phyloP scores from a whole-genome alignment of 352 stramenopile genomes.

The Aphanomyces cochlioides region DNA sequence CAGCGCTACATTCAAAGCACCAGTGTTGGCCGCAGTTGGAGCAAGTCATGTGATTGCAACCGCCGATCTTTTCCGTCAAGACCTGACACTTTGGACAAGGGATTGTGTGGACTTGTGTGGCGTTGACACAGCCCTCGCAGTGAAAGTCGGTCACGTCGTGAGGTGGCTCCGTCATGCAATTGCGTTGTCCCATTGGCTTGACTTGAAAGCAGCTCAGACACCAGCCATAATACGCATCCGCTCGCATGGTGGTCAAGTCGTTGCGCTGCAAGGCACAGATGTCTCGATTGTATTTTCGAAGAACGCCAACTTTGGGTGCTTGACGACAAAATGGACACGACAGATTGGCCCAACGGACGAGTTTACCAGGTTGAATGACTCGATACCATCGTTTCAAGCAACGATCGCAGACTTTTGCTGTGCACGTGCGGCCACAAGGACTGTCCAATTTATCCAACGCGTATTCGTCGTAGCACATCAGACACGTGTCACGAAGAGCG shows the following conservation, averaged over 20 bases:
- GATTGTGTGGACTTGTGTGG: conserved; percentile 11
- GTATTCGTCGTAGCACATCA: conserved; percentile 21
- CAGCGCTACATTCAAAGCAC: conserved; percentile 7
- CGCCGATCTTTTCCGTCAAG: conserved; percentile 16
- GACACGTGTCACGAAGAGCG: conserved; percentile 13
- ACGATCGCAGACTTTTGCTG: conserved; percentile 2
- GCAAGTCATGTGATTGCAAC: conserved; percentile 28
- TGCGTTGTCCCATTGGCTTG: conserved; percentile 8
- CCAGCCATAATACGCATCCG: conserved; percentile 26
- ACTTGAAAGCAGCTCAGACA: conserved; percentile 20
- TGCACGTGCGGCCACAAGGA: conserved; percentile 8
- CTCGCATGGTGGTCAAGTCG: background rate
- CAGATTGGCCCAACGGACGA: conserved; percentile 2
- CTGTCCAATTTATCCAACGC: background rate
- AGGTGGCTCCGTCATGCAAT: conserved; percentile 2
- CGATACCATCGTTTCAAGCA: conserved; percentile 19
- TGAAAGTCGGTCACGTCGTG: background rate
- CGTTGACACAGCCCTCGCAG: conserved; percentile 17
- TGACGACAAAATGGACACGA: conserved; percentile 24
- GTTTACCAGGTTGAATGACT: background rate
- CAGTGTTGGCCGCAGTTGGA: conserved; percentile 18
- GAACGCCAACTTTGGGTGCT: conserved; percentile 5
- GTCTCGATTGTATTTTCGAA: conserved; percentile 20
- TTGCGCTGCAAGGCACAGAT: background rate
- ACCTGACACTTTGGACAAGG: conserved; percentile 15